Evolutionary conservation across 345 rosid genomes (phyloP).

Genomic region (Lagerstroemia speciosa): DNA sequence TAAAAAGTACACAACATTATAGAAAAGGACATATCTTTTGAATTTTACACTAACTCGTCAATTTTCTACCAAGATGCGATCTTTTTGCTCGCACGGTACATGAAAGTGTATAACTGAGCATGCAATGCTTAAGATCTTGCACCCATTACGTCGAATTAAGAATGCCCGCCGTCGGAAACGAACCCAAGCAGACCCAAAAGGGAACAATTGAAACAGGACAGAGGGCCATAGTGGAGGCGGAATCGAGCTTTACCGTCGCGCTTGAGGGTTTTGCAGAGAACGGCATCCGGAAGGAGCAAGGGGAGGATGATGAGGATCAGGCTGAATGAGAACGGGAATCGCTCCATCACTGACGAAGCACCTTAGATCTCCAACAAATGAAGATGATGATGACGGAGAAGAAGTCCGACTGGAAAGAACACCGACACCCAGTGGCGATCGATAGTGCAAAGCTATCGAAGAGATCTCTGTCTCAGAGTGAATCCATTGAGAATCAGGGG

Average conservation of each 20-base stretch:
- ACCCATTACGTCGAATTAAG: background rate
- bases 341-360: slow-evolving; percentile 13
- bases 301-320: slow-evolving; percentile 19
- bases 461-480: background rate
- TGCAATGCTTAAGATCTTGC: background rate
- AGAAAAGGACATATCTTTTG: background rate
- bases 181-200: too few species aligned
- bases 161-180: background rate
- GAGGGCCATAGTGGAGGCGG: background rate
- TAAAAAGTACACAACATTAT: background rate
- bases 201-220: background rate
- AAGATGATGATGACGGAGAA: background rate
- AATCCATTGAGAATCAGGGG: background rate
- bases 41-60: background rate
- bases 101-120: background rate
- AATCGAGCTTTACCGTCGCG: slow-evolving; percentile 29
- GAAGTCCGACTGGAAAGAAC: background rate
- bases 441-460: background rate
- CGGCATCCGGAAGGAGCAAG: slow-evolving; percentile 22
- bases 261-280: slow-evolving; percentile 49
- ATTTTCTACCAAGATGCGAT: background rate
- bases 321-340: slow-evolving; percentile 7
- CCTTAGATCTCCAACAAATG: background rate
- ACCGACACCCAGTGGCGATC: background rate
- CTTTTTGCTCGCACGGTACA: background rate